Evolutionary conservation across 2,329 filamentous ascomycete species (phyloP).

Genomic region (Fusarium subglutinans): DNA sequence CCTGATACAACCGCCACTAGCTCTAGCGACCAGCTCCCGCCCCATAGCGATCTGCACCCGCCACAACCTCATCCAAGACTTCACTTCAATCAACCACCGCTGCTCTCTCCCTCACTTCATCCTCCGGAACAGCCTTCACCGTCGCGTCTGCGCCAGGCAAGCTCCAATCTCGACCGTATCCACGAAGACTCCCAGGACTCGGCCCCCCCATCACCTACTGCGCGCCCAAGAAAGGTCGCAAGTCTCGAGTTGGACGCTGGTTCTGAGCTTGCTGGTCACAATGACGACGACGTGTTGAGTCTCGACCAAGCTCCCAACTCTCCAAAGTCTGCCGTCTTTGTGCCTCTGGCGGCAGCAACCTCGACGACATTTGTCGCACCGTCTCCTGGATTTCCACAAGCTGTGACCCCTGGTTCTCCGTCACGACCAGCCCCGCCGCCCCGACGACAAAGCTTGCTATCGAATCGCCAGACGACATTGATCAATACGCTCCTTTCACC

Average conservation of each 20-base stretch:
- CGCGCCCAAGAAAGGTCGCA: slow-evolving; percentile 29
- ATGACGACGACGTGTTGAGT: slow-evolving; percentile 42
- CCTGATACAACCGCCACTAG: slow-evolving; percentile 36
- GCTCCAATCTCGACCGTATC: slow-evolving; percentile 42
- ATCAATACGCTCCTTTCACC: slow-evolving; percentile 47
- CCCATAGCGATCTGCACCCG: slow-evolving; percentile 36
- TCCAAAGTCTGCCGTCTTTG: slow-evolving; percentile 21
- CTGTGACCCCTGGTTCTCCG: slow-evolving; percentile 28
- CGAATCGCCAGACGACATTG: slow-evolving; percentile 50
- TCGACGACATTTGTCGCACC: slow-evolving; percentile 53
- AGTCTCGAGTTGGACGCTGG: slow-evolving; percentile 32
- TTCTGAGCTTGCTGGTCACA: slow-evolving; percentile 35
- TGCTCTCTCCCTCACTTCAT: slow-evolving; percentile 32
- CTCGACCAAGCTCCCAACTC: slow-evolving; percentile 40
- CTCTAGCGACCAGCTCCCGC: slow-evolving; percentile 38
- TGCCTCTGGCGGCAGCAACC: slow-evolving; percentile 35
- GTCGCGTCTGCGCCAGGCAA: slow-evolving; percentile 31
- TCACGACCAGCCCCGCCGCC: slow-evolving; percentile 36
- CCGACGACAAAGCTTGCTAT: slow-evolving; percentile 48
- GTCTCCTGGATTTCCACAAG: slow-evolving; percentile 37
- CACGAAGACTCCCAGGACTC: slow-evolving; percentile 35
- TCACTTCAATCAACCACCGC: slow-evolving; percentile 29
- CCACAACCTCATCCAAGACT: slow-evolving; percentile 34
- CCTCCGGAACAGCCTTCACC: slow-evolving; percentile 32
- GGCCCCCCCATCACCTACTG: slow-evolving; percentile 13